These are phyloP conservation scores for Picea abies DNA, from an alignment of 83 land plant species.

Conservation along the genomic window DNA sequence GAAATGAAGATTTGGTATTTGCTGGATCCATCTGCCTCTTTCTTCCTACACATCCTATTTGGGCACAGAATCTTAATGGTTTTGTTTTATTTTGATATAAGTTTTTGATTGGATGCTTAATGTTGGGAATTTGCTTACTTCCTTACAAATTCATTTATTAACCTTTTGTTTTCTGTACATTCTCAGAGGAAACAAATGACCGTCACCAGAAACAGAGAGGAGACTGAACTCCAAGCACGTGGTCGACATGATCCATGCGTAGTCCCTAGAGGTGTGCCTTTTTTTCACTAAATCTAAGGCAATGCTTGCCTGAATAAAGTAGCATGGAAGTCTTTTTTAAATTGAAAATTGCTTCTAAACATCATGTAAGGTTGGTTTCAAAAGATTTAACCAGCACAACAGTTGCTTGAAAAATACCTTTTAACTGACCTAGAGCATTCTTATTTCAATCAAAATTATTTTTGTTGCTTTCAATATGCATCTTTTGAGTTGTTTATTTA, in stretches of 20 bases:
- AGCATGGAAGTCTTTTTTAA: not conserved
- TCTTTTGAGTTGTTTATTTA: not conserved
- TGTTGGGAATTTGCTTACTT: not conserved
- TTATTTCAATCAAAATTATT: not conserved
- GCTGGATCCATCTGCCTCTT: not conserved
- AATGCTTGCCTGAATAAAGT: not conserved
- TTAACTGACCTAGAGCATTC: not conserved
- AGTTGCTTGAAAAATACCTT: not conserved
- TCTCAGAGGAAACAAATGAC: slow-evolving; percentile 25
- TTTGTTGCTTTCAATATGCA: not conserved
- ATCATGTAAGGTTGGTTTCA: not conserved
- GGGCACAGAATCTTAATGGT: not conserved
- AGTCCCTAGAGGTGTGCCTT: slow-evolving; percentile 42
- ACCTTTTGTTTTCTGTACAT: not conserved
- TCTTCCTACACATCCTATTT: not conserved
- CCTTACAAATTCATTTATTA: not conserved
- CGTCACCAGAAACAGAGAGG: too few relatives aligned
- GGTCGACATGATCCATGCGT: too few relatives aligned
- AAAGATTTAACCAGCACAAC: not conserved
- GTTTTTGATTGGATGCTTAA: not conserved
- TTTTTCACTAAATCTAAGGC: not conserved
- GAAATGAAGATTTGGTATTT: not conserved
- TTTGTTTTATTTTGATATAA: too few relatives aligned
- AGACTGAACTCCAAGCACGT: too few relatives aligned
- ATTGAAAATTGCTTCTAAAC: not conserved